These are phyloP conservation scores for Apophysomyces variabilis DNA, from an alignment of 371 early-diverging fungal species.

Conservation along the genomic window DNA sequence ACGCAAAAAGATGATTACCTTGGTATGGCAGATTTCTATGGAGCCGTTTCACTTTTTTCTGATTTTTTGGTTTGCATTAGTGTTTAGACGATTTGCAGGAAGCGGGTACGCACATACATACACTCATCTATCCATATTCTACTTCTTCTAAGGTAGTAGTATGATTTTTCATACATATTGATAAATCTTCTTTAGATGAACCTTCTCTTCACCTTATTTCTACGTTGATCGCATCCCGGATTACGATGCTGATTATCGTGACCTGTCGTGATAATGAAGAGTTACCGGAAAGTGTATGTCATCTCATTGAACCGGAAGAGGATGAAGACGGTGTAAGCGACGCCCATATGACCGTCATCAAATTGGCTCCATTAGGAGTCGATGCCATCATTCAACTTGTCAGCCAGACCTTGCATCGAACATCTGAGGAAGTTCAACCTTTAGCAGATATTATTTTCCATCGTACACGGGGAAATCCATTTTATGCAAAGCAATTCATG, in stretches of 20 bases:
- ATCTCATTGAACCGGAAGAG: constrained; percentile 19
- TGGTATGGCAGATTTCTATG: constrained; percentile 27
- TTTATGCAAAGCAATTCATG: constrained; percentile 47
- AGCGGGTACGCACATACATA: constrained; percentile 33
- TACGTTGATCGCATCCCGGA: constrained; percentile 35
- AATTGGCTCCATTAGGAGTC: constrained; percentile 27
- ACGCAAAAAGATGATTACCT: constrained; percentile 40
- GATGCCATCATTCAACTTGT: constrained; percentile 38
- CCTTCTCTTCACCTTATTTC: constrained; percentile 46
- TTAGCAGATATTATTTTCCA: constrained; percentile 37
- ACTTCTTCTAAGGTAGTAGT: neutral
- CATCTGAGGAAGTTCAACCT: constrained; percentile 25
- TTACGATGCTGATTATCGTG: constrained; percentile 45
- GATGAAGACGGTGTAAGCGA: constrained; percentile 15
- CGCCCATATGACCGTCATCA: constrained; percentile 30
- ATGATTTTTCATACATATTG: constrained; percentile 1
- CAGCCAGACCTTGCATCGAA: constrained; percentile 38
- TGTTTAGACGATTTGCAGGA: constrained; percentile 54
- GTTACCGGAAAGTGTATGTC: constrained; percentile 30
- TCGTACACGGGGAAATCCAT: constrained; percentile 51
- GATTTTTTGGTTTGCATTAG: constrained; percentile 18
- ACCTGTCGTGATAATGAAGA: constrained; percentile 43
- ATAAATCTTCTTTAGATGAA: constrained; percentile 31
- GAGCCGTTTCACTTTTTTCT: neutral
- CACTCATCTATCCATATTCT: too few relatives aligned